These are phyloP conservation scores for Areca catechu DNA, from an alignment of 176 grass and related monocot genomes.

Conservation along the genomic window DNA sequence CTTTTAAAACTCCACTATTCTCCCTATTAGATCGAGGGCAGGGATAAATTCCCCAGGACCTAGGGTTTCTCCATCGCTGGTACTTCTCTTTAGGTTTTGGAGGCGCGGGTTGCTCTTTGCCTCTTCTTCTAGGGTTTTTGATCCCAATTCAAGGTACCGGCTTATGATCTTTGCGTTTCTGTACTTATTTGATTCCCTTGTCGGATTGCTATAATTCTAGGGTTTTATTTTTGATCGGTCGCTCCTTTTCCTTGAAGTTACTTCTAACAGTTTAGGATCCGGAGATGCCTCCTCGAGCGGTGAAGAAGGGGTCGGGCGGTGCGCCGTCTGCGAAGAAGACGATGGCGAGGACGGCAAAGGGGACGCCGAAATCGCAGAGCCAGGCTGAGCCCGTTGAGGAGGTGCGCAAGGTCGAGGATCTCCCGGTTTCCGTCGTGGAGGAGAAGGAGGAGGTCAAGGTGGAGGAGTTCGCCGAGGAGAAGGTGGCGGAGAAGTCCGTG, in stretches of 20 bases:
- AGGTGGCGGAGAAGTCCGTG: slow-evolving; percentile 19
- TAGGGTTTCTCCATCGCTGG: too few species aligned
- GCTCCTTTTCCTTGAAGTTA: background rate
- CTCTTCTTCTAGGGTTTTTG: too few species aligned
- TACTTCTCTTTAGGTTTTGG: too few species aligned
- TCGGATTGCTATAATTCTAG: too few species aligned
- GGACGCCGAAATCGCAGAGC: slow-evolving; percentile 16
- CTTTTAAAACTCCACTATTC: too few species aligned
- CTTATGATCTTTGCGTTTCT: too few species aligned
- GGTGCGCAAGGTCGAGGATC: background rate
- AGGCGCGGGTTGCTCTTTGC: too few species aligned
- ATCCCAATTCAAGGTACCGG: too few species aligned
- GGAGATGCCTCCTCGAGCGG: slow-evolving; percentile 60
- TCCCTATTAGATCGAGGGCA: too few species aligned
- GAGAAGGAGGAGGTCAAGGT: slow-evolving; percentile 30
- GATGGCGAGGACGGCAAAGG: slow-evolving; percentile 8
- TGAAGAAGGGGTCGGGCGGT: slow-evolving; percentile 24
- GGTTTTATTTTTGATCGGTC: too few species aligned
- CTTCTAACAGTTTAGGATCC: slow-evolving; percentile 10
- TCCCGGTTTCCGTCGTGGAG: slow-evolving; percentile 16
- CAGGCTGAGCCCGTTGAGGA: slow-evolving; percentile 24
- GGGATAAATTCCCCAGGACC: too few species aligned
- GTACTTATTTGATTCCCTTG: too few species aligned
- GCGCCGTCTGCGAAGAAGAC: slow-evolving; percentile 18
- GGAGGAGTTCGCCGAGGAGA: slow-evolving; percentile 24